Base-by-base conservation (phyloP, 2,329 filamentous ascomycete genomes). In the Reticulascus tulasneorum region DNA sequence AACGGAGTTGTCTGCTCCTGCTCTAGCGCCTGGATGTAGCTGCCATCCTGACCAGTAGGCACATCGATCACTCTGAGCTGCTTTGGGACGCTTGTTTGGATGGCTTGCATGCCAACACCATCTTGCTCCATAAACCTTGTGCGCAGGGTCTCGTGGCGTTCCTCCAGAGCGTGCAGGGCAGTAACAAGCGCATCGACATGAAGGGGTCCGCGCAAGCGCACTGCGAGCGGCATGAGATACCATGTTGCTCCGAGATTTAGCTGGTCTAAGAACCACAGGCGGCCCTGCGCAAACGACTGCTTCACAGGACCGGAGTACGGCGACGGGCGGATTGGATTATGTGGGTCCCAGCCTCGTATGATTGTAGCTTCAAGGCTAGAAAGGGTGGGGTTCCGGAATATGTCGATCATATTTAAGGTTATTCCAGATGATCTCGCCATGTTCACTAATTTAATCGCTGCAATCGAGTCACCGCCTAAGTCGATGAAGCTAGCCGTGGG, bases 381-480 rank as follows among this genome's bases (percentile, higher is more conserved):
- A 15, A 23, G 13, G 7, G 31, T 33, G 11, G 31, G 31, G 11
- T 42, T 11, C 17, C 37, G 29, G 29, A 45, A 42, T 8, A 45
- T 9, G n/a, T 45, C 42, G 9, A 35, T 42, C 19, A 42, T 39
- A 2, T 35, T 33, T 11, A 45, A 15, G 22, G 23, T 13, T 12
- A 42, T 29, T 6, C 35, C 39, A 4, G 13, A 12, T 13, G 25
- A 26, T 16, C 31, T 27, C 10, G 39, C 39, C 35, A 34, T 38
- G 11, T 34, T 38, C 1, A 45, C 44, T 9, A 51, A 28, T n/a
- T 38, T 45, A 29, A 56, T 56, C 12, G 52, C 49, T 1, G 38
- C 38, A 12, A 55, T 33, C 2, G 53, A 56, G 37, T 55, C 47
- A 3, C 52, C 45, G 4, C 47, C 50, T 1, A 51, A 37, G 2